Evolutionary conservation across 176 grass and related monocot species (phyloP), one percentile per base, ranked within the genome.

Genomic region (Cocos nucifera): DNA sequence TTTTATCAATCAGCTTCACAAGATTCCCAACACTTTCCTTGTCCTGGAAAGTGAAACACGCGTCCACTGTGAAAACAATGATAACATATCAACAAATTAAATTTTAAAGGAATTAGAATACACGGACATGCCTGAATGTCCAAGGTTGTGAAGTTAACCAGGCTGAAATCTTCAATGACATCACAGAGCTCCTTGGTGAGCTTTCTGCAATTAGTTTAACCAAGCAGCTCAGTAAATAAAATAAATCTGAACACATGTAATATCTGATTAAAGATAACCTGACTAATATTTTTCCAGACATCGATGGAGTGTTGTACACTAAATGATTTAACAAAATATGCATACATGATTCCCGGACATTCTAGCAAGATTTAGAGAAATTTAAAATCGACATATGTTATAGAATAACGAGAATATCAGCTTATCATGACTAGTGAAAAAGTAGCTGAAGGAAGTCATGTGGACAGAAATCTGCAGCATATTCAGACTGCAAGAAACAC

Each of bases 11-110:
- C 66, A 85, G 63, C 58, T 88, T 91, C 75, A 97, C 84, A 74
- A 97, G 83, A 88, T 97, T 97, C 17, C 92, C 84, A 10, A 97
- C 92, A 62, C 92, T 97, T 80, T 88, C 92, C 78, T 82, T 88
- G 75, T 91, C 87, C 83, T 97, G 35, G 35, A 44, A 44, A 44
- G 35, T 44, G 73, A 15, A 76, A 81, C 52, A 20, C 20, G 16
- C 19, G 1, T 51, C 10, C 58, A 59, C 48, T 59, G 2, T 5
- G 15, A 24, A 18, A 27, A 44, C 35, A 44, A 44, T 8, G 3
- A 35, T 2, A 5, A 23, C 10, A 15, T 50, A 23, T 6, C 4
- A 22, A 22, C 7, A 73, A 80, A 55, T 61, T 19, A 23, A 69
- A 23, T 15, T 59, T 53, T 9, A 19, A 58, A 65, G 63, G 62